phyloP scores from a whole-genome alignment of 225 moss, liverwort and hornwort species.

The Marchantia paleacea region DNA sequence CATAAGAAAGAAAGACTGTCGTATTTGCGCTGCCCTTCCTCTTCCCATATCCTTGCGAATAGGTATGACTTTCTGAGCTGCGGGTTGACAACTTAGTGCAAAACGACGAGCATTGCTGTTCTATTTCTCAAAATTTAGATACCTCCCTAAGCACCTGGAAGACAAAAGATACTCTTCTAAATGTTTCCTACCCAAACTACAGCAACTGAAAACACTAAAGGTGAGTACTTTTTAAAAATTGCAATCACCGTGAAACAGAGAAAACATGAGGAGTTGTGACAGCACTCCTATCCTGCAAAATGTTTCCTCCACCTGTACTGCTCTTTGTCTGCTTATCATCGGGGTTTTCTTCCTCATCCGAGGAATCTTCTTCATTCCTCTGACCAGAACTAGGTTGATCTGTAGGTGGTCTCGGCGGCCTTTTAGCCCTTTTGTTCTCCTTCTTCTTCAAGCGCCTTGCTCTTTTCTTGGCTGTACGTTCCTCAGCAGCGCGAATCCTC shows the following conservation, averaged over 20 bases:
- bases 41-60: too few species aligned
- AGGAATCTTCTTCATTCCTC: conserved; percentile 29
- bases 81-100: too few species aligned
- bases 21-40: too few species aligned
- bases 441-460: conserved; percentile 85
- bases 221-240: neutral
- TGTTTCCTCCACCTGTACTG: conserved; percentile 20
- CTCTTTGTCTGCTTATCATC: conserved; percentile 28
- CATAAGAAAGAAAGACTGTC: too few species aligned
- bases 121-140: too few species aligned
- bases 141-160: too few species aligned
- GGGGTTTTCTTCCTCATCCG: conserved; percentile 29
- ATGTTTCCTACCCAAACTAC: too few species aligned
- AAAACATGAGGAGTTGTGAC: conserved; percentile 40
- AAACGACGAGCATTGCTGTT: too few species aligned
- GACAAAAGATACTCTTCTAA: too few species aligned
- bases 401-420: conserved; percentile 37
- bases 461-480: conserved; percentile 92
- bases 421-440: conserved; percentile 79
- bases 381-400: conserved; percentile 7
- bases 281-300: conserved; percentile 28
- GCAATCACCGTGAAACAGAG: conserved; percentile 7
- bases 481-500: conserved; percentile 67
- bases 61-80: too few species aligned
- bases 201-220: too few species aligned